Base-by-base conservation (phyloP, 345 rosid genomes). In the Eucalyptus viminalis region DNA sequence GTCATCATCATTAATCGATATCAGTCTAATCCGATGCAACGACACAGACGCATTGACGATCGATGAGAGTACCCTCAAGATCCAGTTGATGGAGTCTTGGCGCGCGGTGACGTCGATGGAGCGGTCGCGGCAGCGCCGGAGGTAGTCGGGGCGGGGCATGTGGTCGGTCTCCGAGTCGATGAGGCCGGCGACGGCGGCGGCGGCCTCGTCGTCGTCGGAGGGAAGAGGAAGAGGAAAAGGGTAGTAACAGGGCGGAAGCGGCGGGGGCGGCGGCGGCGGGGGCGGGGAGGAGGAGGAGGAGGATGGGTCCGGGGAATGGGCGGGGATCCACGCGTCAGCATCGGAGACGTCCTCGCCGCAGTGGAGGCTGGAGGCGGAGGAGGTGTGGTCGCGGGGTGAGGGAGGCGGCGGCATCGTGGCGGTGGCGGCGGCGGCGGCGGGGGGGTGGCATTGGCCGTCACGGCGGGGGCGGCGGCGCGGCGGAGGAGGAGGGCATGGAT, bases 41-140 rank as follows among this genome's bases (percentile, higher is more conserved):
- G 47, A 37, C 47, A 76, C 5, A 76, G 27, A 76, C 27, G 83
- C 83, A 37, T 76, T 76, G 83, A 76, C 24, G 83, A 14, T 58
- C 27, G 3, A 80, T 5, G 16, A 40, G 40, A 27, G 27, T 86
- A 94, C 96, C 93, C 93, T 93, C 87, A 93, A 93, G 92, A 95
- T 95, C 97, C 96, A 95, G 90, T 92, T 95, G 86, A 95, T 94
- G 91, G 95, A 95, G 89, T 95, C 97, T 88, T 94, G 97, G 44
- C 97, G 95, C 24, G 96, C 93, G 86, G 95, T 93, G 90, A 89
- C 89, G 93, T 92, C 89, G 86, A 93, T n/a, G 90, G 93, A 89
- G 40, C 94, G 92, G 92, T 89, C 88, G 45, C 91, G 95, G 92
- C 90, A 94, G 80, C 93, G 95, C 24, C 51, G 91, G 88, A 91